Evolutionary conservation across 2,329 filamentous ascomycete species (phyloP).

Genomic region (Fusarium buharicum): DNA sequence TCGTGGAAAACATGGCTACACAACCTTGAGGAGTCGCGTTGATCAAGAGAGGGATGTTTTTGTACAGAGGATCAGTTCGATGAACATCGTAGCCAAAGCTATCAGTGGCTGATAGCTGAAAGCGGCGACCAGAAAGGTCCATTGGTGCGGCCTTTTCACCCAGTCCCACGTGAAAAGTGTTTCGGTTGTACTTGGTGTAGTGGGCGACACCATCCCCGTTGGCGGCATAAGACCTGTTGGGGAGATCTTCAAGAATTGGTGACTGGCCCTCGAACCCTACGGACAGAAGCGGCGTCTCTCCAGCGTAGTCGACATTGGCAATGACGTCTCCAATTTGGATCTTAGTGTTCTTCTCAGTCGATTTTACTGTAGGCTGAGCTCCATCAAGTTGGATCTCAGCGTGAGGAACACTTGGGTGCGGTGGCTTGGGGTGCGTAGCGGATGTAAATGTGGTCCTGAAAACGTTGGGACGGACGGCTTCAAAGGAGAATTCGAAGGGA

Average conservation of each 20-base stretch:
- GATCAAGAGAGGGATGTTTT: slow-evolving; percentile 78
- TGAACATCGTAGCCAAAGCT: slow-evolving; percentile 79
- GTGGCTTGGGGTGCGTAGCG: slow-evolving; percentile 69
- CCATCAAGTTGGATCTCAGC: slow-evolving; percentile 51
- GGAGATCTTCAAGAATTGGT: slow-evolving; percentile 70
- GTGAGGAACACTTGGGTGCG: slow-evolving; percentile 68
- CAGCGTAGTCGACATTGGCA: slow-evolving; percentile 68
- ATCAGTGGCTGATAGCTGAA: slow-evolving; percentile 74
- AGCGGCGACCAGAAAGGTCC: slow-evolving; percentile 74
- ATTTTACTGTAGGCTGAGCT: slow-evolving; percentile 47
- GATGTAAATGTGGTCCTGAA: slow-evolving; percentile 76
- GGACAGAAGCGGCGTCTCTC: slow-evolving; percentile 64
- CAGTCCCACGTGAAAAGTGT: slow-evolving; percentile 74
- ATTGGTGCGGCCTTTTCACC: slow-evolving; percentile 79
- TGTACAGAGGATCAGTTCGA: slow-evolving; percentile 77
- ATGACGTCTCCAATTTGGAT: slow-evolving; percentile 61
- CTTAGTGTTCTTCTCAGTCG: slow-evolving; percentile 49
- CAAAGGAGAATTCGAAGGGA: slow-evolving; percentile 69
- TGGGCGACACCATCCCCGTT: slow-evolving; percentile 71
- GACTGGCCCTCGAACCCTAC: slow-evolving; percentile 60
- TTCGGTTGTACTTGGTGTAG: slow-evolving; percentile 70
- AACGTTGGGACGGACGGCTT: slow-evolving; percentile 69
- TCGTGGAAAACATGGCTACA: slow-evolving; percentile 74
- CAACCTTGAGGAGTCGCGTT: slow-evolving; percentile 72
- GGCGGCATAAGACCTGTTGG: slow-evolving; percentile 71